Evolutionary conservation across 371 early-diverging fungal genomes (phyloP).

Genomic region (Mycotypha africana): DNA sequence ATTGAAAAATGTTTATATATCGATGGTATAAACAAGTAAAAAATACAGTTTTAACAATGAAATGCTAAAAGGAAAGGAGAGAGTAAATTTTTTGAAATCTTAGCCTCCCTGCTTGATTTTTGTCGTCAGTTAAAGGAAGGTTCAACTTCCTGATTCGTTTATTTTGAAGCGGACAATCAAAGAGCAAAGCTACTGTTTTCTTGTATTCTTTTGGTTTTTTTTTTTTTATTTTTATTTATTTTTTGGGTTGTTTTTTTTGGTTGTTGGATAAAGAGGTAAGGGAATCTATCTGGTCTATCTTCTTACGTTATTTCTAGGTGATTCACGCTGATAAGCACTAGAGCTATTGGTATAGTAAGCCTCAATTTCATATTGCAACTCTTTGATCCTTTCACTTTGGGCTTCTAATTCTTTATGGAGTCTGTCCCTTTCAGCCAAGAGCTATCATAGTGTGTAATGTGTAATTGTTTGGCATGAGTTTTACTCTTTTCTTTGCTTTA

Average conservation of each 20-base stretch:
- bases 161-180: too few species aligned
- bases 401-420: constrained; percentile 94
- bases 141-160: too few species aligned
- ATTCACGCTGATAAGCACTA: constrained; percentile 36
- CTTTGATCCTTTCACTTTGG: constrained; percentile 85
- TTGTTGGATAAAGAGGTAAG: neutral
- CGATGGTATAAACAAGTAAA: too few species aligned
- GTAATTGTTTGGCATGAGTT: neutral
- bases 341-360: constrained; percentile 23
- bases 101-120: too few species aligned
- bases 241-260: neutral
- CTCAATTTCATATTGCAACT: constrained; percentile 81
- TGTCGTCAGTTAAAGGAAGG: too few species aligned
- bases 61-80: too few species aligned
- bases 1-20: too few species aligned
- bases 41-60: too few species aligned
- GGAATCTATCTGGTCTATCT: constrained; percentile 10
- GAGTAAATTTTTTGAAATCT: too few species aligned
- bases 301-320: constrained; percentile 22
- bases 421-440: constrained; percentile 93
- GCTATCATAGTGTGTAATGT: constrained; percentile 31
- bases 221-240: too few species aligned
- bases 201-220: too few species aligned
- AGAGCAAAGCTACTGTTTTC: too few species aligned
- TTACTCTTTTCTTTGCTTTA: constrained; percentile 44